phyloP scores from a whole-genome alignment of 2,329 filamentous ascomycete species.

The Pestalotiopsis sp. region DNA sequence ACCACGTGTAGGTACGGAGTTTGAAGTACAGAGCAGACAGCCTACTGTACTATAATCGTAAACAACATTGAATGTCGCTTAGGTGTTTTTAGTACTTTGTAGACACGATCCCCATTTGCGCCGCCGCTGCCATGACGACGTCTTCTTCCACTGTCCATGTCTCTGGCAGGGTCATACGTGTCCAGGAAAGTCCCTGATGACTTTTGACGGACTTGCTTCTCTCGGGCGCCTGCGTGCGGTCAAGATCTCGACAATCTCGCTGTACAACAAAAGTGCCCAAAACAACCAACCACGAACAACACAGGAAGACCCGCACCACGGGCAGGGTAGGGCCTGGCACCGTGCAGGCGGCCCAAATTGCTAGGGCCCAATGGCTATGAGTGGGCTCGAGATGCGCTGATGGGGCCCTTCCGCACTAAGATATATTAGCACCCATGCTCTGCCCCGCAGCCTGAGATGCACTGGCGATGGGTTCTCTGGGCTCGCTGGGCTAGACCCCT shows the following conservation, averaged over 20 bases:
- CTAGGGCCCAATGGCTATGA: neutral
- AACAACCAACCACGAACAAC: neutral
- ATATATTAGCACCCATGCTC: neutral
- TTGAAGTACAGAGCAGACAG: neutral
- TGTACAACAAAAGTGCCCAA: neutral
- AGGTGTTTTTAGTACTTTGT: neutral
- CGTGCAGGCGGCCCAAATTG: neutral
- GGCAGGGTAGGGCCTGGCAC: neutral
- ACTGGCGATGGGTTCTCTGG: neutral
- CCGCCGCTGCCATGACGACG: neutral
- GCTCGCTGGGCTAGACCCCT: neutral
- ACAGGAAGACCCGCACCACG: neutral
- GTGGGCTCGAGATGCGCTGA: neutral
- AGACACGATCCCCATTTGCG: too few species aligned
- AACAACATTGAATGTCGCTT: neutral
- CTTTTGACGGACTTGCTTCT: neutral
- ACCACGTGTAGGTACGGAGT: neutral
- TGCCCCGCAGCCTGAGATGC: neutral
- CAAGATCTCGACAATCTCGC: conserved; percentile 2
- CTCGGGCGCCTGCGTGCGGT: neutral
- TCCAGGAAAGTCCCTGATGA: neutral
- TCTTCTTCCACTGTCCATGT: neutral
- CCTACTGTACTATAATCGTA: neutral
- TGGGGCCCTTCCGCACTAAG: neutral
- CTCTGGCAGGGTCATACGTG: neutral